A percentile compares a stretch with the other conserved stretches of the same genome.
Evolutionary conservation across 1,139 yeast species (phyloP).

Genomic region (Meyerozyma athensensis): DNA sequence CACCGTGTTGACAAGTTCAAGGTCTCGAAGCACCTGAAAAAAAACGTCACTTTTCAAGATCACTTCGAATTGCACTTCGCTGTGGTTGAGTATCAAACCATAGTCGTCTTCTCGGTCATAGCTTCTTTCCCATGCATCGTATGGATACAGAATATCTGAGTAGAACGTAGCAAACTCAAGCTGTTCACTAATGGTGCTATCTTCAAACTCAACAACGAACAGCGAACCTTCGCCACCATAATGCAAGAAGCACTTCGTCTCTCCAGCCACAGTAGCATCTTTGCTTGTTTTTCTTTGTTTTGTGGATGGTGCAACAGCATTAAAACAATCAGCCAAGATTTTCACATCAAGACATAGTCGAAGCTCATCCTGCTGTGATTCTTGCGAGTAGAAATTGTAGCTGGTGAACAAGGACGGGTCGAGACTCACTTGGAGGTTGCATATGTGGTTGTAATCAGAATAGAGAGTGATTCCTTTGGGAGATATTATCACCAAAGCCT

Average conservation of each 20-base stretch:
- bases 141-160: slow-evolving; percentile 35
- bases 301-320: slow-evolving; percentile 21
- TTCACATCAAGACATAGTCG: slow-evolving; percentile 37
- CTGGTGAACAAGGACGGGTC: slow-evolving; percentile 35
- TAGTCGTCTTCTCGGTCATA: slow-evolving; percentile 25
- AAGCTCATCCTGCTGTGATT: slow-evolving; percentile 16
- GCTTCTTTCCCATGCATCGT: slow-evolving; percentile 17
- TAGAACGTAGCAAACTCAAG: slow-evolving; percentile 65
- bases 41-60: slow-evolving; percentile 64
- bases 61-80: slow-evolving; percentile 54
- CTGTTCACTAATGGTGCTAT: slow-evolving; percentile 60
- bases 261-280: slow-evolving; percentile 1
- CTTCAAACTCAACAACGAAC: slow-evolving; percentile 67
- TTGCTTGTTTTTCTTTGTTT: slow-evolving; percentile 8
- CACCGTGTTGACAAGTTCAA: slow-evolving; percentile 59
- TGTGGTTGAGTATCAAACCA: slow-evolving; percentile 39
- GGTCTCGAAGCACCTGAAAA: slow-evolving; percentile 60
- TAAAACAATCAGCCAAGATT: slow-evolving; percentile 31
- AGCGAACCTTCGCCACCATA: slow-evolving; percentile 58
- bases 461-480: slow-evolving; percentile 31
- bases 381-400: slow-evolving; percentile 19
- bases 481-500: slow-evolving; percentile 33
- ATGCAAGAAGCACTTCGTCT: background rate
- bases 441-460: slow-evolving; percentile 35
- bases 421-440: slow-evolving; percentile 31